Conservation (phyloP, 768 basidiomycete genomes). For the Leccinum incarnatum region DNA sequence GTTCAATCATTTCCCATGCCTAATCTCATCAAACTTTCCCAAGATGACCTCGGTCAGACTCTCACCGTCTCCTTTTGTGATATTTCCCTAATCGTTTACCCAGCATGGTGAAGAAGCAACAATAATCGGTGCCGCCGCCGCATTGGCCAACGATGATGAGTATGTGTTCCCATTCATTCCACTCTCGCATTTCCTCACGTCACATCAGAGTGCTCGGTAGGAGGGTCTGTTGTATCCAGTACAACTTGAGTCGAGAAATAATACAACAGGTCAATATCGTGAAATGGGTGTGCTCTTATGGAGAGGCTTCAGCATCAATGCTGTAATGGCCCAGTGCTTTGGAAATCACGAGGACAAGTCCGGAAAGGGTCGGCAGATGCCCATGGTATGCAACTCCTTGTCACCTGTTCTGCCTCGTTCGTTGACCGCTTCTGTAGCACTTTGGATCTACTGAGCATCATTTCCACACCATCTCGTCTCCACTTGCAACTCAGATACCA, state of each 20-base stretch:
- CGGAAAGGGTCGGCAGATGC: slow-evolving; percentile 91
- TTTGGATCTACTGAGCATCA: slow-evolving; percentile 82
- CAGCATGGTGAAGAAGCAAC: slow-evolving; percentile 92
- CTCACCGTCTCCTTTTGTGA: not conserved
- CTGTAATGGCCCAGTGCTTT: slow-evolving; percentile 91
- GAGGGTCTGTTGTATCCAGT: slow-evolving; percentile 7
- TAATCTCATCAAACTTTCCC: slow-evolving; percentile 5
- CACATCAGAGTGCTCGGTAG: slow-evolving; percentile 65
- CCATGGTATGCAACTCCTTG: slow-evolving; percentile 56
- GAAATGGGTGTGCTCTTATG: slow-evolving; percentile 90
- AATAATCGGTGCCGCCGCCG: slow-evolving; percentile 86
- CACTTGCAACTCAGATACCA: slow-evolving; percentile 91
- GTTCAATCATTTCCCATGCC: not conserved
- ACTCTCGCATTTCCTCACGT: slow-evolving; percentile 9
- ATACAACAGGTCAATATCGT: slow-evolving; percentile 75
- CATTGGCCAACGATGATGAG: slow-evolving; percentile 81
- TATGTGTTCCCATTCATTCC: slow-evolving; percentile 37
- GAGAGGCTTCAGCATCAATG: slow-evolving; percentile 76
- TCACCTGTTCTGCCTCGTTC: not conserved
- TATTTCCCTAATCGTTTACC: slow-evolving; percentile 4
- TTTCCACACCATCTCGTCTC: slow-evolving; percentile 93
- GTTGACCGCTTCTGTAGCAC: slow-evolving; percentile 50
- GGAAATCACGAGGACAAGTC: slow-evolving; percentile 78
- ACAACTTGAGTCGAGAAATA: not conserved
- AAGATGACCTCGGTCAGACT: slow-evolving; percentile 80